These are phyloP conservation scores for Umbellularia californica DNA, from an alignment of 164 flowering plant genomes.

Conservation along the genomic window DNA sequence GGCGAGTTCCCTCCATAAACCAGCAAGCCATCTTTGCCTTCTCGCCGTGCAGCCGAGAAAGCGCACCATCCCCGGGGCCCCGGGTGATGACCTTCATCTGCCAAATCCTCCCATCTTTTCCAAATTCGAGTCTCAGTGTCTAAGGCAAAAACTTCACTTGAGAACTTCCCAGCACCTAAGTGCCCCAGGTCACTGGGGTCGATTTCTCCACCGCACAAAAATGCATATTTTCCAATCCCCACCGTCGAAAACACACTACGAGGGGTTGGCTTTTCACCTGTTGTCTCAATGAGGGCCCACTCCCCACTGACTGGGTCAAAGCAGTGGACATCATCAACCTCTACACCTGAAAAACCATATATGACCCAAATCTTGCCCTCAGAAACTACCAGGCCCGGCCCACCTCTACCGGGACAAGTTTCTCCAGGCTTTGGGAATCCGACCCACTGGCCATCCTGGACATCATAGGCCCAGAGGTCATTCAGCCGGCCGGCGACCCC, in stretches of 20 bases:
- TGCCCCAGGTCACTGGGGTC: conserved; percentile 92
- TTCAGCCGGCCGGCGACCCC: conserved; percentile 74
- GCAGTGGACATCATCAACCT: conserved; percentile 76
- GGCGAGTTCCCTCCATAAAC: conserved; percentile 94
- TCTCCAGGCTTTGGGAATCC: conserved; percentile 52
- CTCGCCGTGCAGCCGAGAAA: conserved; percentile 40
- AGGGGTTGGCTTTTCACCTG: conserved; percentile 71
- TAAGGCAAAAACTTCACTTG: conserved; percentile 51
- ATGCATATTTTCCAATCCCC: conserved; percentile 53
- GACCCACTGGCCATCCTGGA: conserved; percentile 45
- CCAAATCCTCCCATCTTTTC: conserved; percentile 44
- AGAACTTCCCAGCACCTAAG: conserved; percentile 80
- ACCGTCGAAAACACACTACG: conserved; percentile 78
- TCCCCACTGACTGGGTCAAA: conserved; percentile 44
- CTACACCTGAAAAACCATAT: conserved; percentile 79
- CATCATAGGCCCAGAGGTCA: conserved; percentile 74
- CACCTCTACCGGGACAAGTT: conserved; percentile 65
- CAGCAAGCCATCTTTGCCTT: conserved; percentile 56
- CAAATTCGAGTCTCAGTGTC: conserved; percentile 64
- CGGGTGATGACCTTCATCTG: conserved; percentile 47
- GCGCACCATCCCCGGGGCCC: conserved; percentile 97
- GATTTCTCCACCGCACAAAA: conserved; percentile 84
- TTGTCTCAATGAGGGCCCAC: conserved; percentile 71
- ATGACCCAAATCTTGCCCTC: conserved; percentile 80
- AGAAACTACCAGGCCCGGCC: conserved; percentile 66